Evolutionary conservation across 176 grass and related monocot species (phyloP).

Genomic region (Zea luxurians): DNA sequence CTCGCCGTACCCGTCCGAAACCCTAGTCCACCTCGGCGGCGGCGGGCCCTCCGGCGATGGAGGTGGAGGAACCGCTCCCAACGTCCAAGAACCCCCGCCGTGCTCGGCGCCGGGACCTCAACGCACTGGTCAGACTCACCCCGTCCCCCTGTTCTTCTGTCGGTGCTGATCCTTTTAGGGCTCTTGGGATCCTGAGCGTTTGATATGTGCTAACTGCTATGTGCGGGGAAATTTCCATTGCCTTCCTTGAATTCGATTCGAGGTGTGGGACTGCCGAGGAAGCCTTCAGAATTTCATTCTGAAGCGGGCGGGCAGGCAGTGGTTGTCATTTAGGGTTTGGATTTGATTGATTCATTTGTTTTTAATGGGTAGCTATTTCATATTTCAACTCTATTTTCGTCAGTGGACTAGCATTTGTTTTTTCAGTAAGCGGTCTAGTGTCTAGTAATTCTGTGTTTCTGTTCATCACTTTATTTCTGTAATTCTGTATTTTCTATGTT

Average conservation of each 20-base stretch:
- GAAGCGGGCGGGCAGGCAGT: neutral
- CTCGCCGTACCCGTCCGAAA: slow-evolving; percentile 33
- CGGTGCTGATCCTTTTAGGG: neutral
- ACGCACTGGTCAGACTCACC: slow-evolving; percentile 52
- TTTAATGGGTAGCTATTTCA: neutral
- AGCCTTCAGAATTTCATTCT: slow-evolving; percentile 11
- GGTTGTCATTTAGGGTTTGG: slow-evolving; percentile 10
- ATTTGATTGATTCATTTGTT: neutral
- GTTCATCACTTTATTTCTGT: slow-evolving; percentile 24
- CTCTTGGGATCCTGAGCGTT: slow-evolving; percentile 20
- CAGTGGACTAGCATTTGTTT: slow-evolving; percentile 9
- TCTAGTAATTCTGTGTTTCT: neutral
- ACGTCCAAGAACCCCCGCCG: slow-evolving; percentile 53
- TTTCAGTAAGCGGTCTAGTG: neutral
- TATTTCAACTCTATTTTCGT: neutral
- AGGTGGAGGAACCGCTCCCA: slow-evolving; percentile 39
- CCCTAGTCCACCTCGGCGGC: slow-evolving; percentile 43
- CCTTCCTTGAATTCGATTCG: neutral
- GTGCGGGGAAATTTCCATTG: neutral
- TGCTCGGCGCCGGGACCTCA: slow-evolving; percentile 68
- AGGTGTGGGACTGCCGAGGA: neutral
- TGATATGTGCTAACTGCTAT: neutral
- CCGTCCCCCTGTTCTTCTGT: neutral
- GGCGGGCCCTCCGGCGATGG: slow-evolving; percentile 51
- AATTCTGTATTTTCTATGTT: neutral